These are phyloP conservation scores for Esteya vermicola DNA, from an alignment of 2,329 filamentous ascomycete genomes.

Conservation along the genomic window DNA sequence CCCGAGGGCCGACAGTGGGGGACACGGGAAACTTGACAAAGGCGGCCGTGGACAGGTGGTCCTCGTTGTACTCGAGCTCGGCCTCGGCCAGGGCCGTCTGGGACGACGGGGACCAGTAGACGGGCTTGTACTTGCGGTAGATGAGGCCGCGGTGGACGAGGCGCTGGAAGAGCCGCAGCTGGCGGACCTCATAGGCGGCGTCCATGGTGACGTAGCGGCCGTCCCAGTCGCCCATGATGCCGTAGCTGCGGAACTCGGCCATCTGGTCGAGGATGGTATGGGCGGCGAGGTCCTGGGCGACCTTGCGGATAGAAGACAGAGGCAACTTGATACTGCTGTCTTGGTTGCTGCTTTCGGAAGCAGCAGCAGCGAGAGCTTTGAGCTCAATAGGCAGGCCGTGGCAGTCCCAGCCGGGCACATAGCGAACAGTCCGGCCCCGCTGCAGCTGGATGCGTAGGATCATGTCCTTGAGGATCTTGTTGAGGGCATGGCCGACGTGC, in stretches of 20 bases:
- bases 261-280: conserved; percentile 61
- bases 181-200: conserved; percentile 55
- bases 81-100: conserved; percentile 69
- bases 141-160: conserved; percentile 63
- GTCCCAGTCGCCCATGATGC: conserved; percentile 71
- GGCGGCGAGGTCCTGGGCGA: conserved; percentile 50
- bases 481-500: conserved; percentile 87
- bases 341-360: conserved; percentile 9
- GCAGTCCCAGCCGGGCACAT: conserved; percentile 92
- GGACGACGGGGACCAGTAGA: conserved; percentile 76
- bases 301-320: conserved; percentile 41
- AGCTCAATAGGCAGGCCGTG: conserved; percentile 95
- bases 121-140: conserved; percentile 66
- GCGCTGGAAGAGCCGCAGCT: conserved; percentile 60
- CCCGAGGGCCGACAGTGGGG: no score
- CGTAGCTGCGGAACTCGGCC: conserved; percentile 58
- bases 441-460: conserved; percentile 70
- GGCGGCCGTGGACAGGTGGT: conserved; percentile 57
- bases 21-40: conserved; percentile 67
- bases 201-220: conserved; percentile 70
- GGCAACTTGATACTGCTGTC: background rate
- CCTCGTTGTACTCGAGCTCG: conserved; percentile 70
- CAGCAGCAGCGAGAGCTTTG: conserved; percentile 55
- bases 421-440: conserved; percentile 61
- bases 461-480: conserved; percentile 95